phyloP scores from a whole-genome alignment of 106 monocot species.

The Dendrobium catenatum region DNA sequence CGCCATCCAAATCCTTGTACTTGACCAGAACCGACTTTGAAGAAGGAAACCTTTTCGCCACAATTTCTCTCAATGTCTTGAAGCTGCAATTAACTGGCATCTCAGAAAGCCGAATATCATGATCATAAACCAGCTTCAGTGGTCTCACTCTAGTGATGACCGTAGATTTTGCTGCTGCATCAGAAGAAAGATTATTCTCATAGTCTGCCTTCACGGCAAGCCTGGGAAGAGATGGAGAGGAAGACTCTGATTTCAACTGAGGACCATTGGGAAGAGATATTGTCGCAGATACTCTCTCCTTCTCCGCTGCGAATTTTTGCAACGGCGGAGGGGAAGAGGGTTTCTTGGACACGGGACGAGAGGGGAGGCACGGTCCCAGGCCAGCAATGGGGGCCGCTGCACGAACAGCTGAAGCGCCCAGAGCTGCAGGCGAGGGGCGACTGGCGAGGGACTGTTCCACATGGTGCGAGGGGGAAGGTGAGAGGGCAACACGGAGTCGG shows the following conservation, averaged over 20 bases:
- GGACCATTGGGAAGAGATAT: neutral
- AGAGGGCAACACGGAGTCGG: slow-evolving; percentile 14
- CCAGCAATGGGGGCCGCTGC: slow-evolving; percentile 46
- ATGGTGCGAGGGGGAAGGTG: neutral
- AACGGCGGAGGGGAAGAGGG: slow-evolving; percentile 15
- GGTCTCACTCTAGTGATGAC: slow-evolving; percentile 33
- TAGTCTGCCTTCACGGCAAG: neutral
- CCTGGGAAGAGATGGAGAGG: neutral
- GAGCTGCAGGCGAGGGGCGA: slow-evolving; percentile 80
- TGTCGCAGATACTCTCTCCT: neutral
- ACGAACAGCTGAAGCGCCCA: slow-evolving; percentile 69
- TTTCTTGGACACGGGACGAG: slow-evolving; percentile 57
- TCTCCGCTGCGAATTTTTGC: neutral
- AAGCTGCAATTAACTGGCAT: slow-evolving; percentile 73
- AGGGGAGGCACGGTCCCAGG: slow-evolving; percentile 85
- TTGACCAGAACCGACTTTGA: slow-evolving; percentile 79
- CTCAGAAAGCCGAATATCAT: slow-evolving; percentile 85
- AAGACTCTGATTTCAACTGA: neutral
- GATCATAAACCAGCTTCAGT: slow-evolving; percentile 87
- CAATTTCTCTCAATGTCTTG: slow-evolving; percentile 61
- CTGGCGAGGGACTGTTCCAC: slow-evolving; percentile 8
- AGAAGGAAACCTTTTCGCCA: slow-evolving; percentile 60
- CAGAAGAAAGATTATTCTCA: slow-evolving; percentile 2
- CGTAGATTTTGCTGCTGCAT: no score
- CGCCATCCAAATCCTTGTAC: slow-evolving; percentile 80